phyloP scores from a whole-genome alignment of 225 moss, liverwort and hornwort species.

The Takakia lepidozioides region DNA sequence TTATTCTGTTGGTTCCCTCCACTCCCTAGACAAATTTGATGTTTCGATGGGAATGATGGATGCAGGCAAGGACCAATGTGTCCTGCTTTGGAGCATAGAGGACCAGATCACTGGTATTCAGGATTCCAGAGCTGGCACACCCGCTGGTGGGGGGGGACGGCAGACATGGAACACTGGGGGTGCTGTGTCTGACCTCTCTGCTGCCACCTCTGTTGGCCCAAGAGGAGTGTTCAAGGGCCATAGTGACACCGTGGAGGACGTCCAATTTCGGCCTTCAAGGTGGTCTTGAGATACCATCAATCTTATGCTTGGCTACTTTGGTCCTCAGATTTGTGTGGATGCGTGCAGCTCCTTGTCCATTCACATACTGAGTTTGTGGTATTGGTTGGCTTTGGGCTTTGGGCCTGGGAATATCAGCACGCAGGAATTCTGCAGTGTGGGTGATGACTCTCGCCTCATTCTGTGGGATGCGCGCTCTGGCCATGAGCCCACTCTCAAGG shows the following conservation, averaged over 20 bases:
- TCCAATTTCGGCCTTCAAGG: constrained; percentile 95
- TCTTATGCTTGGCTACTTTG: no score
- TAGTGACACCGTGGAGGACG: constrained; percentile 87
- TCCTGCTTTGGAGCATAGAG: constrained; percentile 84
- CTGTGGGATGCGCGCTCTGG: constrained; percentile 86
- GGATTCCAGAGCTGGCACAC: constrained; percentile 31
- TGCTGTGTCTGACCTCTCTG: constrained; percentile 8
- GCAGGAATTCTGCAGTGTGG: constrained; percentile 97
- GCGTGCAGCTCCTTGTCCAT: no score
- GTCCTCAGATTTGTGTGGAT: no score
- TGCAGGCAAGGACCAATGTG: constrained; percentile 74
- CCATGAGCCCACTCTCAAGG: constrained; percentile 62
- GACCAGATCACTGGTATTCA: constrained; percentile 58
- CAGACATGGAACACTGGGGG: constrained; percentile 46
- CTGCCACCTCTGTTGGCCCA: constrained; percentile 42
- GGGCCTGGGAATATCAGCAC: constrained; percentile 46
- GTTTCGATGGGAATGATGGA: no score
- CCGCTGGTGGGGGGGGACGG: constrained; percentile 43
- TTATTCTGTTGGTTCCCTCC: no score
- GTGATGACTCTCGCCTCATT: constrained; percentile 87
- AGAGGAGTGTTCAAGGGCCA: constrained; percentile 80
- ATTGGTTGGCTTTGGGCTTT: constrained; percentile 9
- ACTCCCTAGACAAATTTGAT: no score
- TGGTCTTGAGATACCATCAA: neutral
- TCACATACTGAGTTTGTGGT: no score